Conservation (phyloP, 2,329 filamentous ascomycete genomes). For the Ilyonectria destructans region DNA sequence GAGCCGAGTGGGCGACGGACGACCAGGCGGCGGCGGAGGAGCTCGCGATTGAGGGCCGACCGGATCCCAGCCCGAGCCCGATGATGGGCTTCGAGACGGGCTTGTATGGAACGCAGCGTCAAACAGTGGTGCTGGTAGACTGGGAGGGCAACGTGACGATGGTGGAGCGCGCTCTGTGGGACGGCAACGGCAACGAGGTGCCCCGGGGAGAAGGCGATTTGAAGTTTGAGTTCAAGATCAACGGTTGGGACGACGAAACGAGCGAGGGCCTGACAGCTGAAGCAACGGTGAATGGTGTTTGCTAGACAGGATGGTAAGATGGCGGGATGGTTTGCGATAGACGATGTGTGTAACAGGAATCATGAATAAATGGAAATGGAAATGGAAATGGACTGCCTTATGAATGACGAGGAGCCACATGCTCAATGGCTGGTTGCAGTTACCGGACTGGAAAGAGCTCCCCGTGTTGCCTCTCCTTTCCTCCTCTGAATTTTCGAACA, state of each 20-base stretch:
- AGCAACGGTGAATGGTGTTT: slow-evolving; percentile 10
- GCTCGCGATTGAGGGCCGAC: slow-evolving; percentile 56
- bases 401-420: slow-evolving; percentile 10
- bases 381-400: too few species aligned
- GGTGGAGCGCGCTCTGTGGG: slow-evolving; percentile 73
- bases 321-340: slow-evolving; percentile 1
- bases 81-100: slow-evolving; percentile 69
- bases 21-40: slow-evolving; percentile 57
- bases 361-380: slow-evolving; percentile 13
- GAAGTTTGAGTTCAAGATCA: slow-evolving; percentile 70
- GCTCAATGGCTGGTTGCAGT: slow-evolving; percentile 7
- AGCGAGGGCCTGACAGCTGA: slow-evolving; percentile 7
- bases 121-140: slow-evolving; percentile 75
- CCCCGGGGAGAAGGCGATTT: slow-evolving; percentile 70
- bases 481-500: not conserved
- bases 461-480: not conserved
- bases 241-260: slow-evolving; percentile 63
- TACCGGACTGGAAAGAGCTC: slow-evolving; percentile 14
- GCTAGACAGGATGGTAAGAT: not conserved
- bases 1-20: slow-evolving; percentile 57
- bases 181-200: slow-evolving; percentile 70
- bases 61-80: slow-evolving; percentile 53
- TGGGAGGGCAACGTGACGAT: slow-evolving; percentile 75
- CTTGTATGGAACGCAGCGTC: slow-evolving; percentile 76
- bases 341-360: not conserved